Percentiles rank a stretch among this genome's conserved stretches.
Conservation (phyloP, 2,329 filamentous ascomycete species). For the Diaporthe citrichinensis region DNA sequence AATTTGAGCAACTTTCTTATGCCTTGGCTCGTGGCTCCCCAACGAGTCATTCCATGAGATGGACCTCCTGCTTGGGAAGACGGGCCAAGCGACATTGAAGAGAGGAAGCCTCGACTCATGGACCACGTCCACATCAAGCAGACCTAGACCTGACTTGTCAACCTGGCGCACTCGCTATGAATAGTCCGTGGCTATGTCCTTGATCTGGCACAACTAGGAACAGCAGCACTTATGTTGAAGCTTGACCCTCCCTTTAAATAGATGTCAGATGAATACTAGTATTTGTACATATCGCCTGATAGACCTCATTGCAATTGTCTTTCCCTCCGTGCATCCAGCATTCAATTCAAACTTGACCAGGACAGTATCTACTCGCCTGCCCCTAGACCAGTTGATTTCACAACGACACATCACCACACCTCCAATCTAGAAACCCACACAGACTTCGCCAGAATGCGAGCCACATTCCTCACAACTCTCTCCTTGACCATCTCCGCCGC, state of each 20-base stretch:
- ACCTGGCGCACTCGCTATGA: background rate
- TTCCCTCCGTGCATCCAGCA: too few relatives aligned
- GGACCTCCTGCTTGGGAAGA: background rate
- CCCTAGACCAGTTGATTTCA: too few relatives aligned
- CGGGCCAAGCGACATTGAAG: background rate
- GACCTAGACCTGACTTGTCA: background rate
- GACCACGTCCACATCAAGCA: background rate
- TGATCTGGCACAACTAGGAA: background rate
- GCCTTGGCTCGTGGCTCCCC: background rate
- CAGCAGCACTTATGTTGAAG: background rate
- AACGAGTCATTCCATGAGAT: background rate
- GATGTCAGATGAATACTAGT: background rate
- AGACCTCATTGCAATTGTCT: background rate
- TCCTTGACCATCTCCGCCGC: background rate
- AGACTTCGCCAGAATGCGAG: background rate
- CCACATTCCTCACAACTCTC: background rate
- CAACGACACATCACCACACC: background rate
- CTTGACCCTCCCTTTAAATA: background rate
- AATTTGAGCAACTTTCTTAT: background rate
- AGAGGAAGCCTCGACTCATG: background rate
- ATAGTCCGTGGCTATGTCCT: background rate
- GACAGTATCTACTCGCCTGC: background rate
- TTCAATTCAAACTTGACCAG: background rate
- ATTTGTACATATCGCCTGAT: background rate
- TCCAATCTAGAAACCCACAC: background rate